A percentile compares a stretch with the other conserved stretches of the same genome.
Conservation (phyloP, 305 asterid genomes). For the Caryopteris hybrid region DNA sequence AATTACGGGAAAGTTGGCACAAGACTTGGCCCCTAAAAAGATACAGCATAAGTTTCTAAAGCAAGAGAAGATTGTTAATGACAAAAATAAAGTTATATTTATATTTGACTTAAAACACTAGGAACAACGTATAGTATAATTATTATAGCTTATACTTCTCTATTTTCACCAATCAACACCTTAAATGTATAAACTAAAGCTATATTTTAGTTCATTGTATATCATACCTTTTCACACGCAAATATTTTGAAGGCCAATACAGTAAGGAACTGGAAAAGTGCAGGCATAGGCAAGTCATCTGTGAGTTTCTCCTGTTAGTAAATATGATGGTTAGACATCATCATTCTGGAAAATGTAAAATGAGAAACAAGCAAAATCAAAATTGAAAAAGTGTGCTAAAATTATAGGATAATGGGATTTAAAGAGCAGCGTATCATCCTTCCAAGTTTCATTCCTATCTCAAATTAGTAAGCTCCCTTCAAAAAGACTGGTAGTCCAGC, state of each 20-base stretch:
- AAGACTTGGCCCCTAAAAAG: no score
- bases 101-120: not conserved
- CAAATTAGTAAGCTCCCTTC: not conserved
- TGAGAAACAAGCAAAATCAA: not conserved
- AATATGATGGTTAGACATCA: slow-evolving; percentile 16
- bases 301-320: slow-evolving; percentile 54
- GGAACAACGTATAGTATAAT: not conserved
- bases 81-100: no score
- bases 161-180: no score
- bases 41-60: no score
- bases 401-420: slow-evolving; percentile 2
- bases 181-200: no score
- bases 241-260: slow-evolving; percentile 79
- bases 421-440: not conserved
- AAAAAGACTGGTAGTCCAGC: not conserved
- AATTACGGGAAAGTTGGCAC: not conserved
- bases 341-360: not conserved
- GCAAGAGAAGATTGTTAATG: no score
- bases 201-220: no score
- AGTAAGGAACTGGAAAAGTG: slow-evolving; percentile 88
- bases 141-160: no score
- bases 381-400: not conserved
- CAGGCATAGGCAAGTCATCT: slow-evolving; percentile 88
- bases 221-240: slow-evolving; percentile 59
- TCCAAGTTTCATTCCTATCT: not conserved